These are phyloP conservation scores for Kluyveromyces wickerhamii DNA, from an alignment of 805 yeast genomes.

Conservation along the genomic window DNA sequence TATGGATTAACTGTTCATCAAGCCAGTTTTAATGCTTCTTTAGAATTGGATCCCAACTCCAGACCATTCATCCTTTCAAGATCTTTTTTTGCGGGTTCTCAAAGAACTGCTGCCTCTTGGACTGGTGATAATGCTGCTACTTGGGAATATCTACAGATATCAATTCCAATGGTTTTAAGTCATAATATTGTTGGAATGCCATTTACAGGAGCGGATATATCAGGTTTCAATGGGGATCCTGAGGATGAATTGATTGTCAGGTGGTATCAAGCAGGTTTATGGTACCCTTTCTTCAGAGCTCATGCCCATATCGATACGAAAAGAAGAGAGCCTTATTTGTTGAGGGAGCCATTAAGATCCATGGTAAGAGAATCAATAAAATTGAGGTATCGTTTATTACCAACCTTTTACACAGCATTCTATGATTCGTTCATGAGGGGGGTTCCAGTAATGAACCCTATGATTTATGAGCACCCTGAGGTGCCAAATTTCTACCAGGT, in stretches of 20 bases:
- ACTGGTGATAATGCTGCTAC: constrained; percentile 93
- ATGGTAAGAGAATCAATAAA: constrained; percentile 62
- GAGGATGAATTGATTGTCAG: constrained; percentile 68
- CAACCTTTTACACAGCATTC: constrained; percentile 75
- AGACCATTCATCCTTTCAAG: constrained; percentile 88
- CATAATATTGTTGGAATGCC: constrained; percentile 81
- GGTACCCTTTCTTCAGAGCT: constrained; percentile 94
- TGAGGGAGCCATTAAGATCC: constrained; percentile 64
- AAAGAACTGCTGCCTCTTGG: constrained; percentile 90
- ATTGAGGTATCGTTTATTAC: constrained; percentile 68
- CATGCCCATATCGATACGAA: constrained; percentile 94
- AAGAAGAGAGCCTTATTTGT: constrained; percentile 88
- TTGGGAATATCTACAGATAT: constrained; percentile 78
- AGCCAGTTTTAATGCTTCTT: constrained; percentile 63
- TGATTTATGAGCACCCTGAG: constrained; percentile 49
- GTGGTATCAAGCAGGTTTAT: constrained; percentile 94
- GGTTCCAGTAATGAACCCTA: constrained; percentile 61
- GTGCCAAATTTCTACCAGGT: constrained; percentile 39
- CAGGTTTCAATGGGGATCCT: constrained; percentile 94
- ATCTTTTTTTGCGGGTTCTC: constrained; percentile 85
- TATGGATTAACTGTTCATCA: constrained; percentile 78
- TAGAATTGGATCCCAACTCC: constrained; percentile 32
- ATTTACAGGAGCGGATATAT: constrained; percentile 93
- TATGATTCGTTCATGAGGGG: constrained; percentile 54
- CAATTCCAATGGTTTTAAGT: constrained; percentile 84